These are phyloP conservation scores for Cyberlindnera suaveolens DNA, from an alignment of 805 yeast species.

Conservation along the genomic window DNA sequence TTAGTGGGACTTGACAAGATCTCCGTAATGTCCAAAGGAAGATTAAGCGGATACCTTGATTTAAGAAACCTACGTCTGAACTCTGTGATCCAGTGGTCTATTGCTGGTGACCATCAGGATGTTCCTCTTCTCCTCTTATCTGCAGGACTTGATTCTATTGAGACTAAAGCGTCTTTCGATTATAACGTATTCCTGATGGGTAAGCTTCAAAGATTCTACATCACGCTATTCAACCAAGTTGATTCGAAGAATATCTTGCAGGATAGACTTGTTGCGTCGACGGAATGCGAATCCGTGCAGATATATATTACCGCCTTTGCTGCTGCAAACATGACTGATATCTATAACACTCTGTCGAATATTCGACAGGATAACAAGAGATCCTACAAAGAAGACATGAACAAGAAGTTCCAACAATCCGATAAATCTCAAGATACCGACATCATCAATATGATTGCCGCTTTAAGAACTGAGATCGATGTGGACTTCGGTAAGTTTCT, in stretches of 20 bases:
- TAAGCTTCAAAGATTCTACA: conserved; percentile 37
- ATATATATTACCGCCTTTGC: conserved; percentile 77
- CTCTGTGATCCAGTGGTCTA: conserved; percentile 69
- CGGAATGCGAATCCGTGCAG: conserved; percentile 45
- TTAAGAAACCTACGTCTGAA: conserved; percentile 46
- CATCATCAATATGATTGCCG: conserved; percentile 25
- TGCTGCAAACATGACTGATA: conserved; percentile 76
- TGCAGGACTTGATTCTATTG: conserved; percentile 48
- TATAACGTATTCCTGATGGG: conserved; percentile 78
- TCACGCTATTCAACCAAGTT: conserved; percentile 65
- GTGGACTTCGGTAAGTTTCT: conserved; percentile 51
- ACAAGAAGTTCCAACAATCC: conserved; percentile 37
- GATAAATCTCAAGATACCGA: conserved; percentile 15
- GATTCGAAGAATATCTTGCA: conserved; percentile 38
- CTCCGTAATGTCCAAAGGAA: conserved; percentile 56
- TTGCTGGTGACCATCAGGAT: conserved; percentile 35
- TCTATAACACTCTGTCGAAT: conserved; percentile 61
- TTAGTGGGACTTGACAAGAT: conserved; percentile 52
- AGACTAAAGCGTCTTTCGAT: conserved; percentile 67
- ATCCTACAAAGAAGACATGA: conserved; percentile 70
- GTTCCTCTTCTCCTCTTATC: conserved; percentile 66
- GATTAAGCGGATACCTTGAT: conserved; percentile 67
- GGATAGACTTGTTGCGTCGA: conserved; percentile 54
- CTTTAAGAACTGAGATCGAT: conserved; percentile 60
- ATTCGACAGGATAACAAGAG: conserved; percentile 66